Evolutionary conservation across 2,329 filamentous ascomycete genomes (phyloP).

Genomic region (Aureobasidium mangrovei): DNA sequence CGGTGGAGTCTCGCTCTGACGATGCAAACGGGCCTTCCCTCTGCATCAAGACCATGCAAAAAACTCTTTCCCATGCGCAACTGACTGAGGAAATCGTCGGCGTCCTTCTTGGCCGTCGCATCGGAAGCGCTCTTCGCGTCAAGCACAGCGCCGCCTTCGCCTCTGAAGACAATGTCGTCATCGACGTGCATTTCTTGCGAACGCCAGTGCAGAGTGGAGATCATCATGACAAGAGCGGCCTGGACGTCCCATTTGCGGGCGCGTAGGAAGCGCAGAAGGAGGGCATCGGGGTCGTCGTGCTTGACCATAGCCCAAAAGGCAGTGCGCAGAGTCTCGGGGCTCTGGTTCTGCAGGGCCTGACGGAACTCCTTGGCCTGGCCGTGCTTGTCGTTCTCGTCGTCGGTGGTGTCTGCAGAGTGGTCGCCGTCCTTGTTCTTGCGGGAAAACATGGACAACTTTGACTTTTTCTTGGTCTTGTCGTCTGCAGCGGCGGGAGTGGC

Average conservation of each 20-base stretch:
- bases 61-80: constrained; percentile 88
- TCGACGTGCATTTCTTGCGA: constrained; percentile 77
- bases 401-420: constrained; percentile 24
- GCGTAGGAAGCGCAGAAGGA: constrained; percentile 72
- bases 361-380: constrained; percentile 81
- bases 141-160: constrained; percentile 59
- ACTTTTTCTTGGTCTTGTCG: constrained; percentile 46
- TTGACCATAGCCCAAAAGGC: constrained; percentile 94
- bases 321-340: constrained; percentile 67
- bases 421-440: constrained; percentile 46
- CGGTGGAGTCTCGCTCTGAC: constrained; percentile 76
- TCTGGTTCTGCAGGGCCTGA: constrained; percentile 65
- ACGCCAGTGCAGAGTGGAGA: constrained; percentile 92
- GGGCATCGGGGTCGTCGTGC: constrained; percentile 83
- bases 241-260: constrained; percentile 96
- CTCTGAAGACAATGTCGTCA: constrained; percentile 71
- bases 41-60: constrained; percentile 76
- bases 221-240: constrained; percentile 85
- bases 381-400: constrained; percentile 71
- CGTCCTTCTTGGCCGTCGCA: constrained; percentile 53
- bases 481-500: constrained; percentile 17
- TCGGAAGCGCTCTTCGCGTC: constrained; percentile 52
- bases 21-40: constrained; percentile 76
- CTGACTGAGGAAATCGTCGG: constrained; percentile 72
- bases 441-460: constrained; percentile 61